phyloP scores from a whole-genome alignment of 768 basidiomycete genomes.

The Lactifluus hygrophoroides region DNA sequence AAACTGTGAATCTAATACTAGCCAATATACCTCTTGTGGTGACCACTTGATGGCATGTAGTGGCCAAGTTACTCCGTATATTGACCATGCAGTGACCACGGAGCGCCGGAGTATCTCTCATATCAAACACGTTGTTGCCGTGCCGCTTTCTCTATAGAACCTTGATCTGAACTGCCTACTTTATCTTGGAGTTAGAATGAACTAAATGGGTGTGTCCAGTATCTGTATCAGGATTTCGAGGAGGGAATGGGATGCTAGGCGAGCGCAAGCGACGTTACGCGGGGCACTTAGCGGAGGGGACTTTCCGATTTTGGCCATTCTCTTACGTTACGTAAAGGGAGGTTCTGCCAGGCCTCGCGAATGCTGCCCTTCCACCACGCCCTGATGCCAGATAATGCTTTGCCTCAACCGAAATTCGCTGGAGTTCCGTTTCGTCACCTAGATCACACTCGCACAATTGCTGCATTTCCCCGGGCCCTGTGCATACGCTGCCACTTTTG shows the following conservation, averaged over 20 bases:
- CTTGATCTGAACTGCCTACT: neutral
- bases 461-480: neutral
- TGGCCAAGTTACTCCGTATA: neutral
- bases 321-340: no score
- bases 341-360: neutral
- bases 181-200: no score
- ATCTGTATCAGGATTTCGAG: no score
- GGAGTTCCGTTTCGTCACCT: neutral
- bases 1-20: neutral
- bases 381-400: neutral
- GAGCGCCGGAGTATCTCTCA: neutral
- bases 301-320: neutral
- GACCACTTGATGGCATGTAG: neutral
- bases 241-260: neutral
- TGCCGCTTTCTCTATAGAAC: neutral
- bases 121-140: slow-evolving; percentile 1
- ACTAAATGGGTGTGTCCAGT: neutral
- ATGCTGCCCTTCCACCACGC: slow-evolving; percentile 7
- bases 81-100: neutral
- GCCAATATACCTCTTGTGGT: neutral
- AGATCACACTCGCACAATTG: neutral
- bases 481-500: neutral
- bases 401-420: neutral
- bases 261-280: neutral
- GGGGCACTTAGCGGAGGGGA: neutral